Evolutionary conservation across 1,284 basidiomycete genomes (phyloP), one percentile per base, ranked within the genome.

Genomic region (Apiotrichum laibachii): DNA sequence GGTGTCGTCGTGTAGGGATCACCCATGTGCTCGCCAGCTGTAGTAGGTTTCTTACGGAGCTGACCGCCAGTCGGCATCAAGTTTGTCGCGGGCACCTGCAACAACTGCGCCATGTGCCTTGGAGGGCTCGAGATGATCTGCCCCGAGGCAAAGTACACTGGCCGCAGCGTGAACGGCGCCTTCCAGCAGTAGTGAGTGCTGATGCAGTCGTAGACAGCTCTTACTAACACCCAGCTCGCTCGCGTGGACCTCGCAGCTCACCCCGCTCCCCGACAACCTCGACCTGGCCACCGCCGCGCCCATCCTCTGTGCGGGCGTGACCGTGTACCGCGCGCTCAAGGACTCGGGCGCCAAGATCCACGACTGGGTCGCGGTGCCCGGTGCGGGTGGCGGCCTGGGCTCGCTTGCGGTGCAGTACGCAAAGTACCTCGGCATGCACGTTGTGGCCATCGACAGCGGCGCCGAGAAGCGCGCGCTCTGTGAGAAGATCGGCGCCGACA

Each of bases 121-220:
- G 83, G 83, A 61, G 88, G 85, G 34, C 78, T 82, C 52, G 90
- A 92, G 69, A 51, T 57, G 49, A 22, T 69, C 37, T 92, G 90
- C 73, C 63, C 74, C 21, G 72, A 85, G 12, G 85, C 81, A 34
- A 80, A 86, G 69, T 75, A 85, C 57, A 86, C 85, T 59, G 89
- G 90, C 3, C 89, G 85, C 79, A 86, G 82, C 45, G 82, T 87
- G 56, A 85, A 91, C 68, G 92, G 92, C 55, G 89, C 89, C n/a
- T 62, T 64, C 53, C 62, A 64, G 57, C 65, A 67, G 45, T 67
- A 67, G 57, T 60, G n/a, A 34, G 61, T 31, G 31, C 31, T 18
- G 6, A 12, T 7, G 4, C 33, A 13, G 5, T 13, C n/a, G 3
- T 18, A 13, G 26, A 13, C 11, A 12, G 9, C 26, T 18, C 15